Evolutionary conservation across 2,329 filamentous ascomycete species (phyloP), one percentile per base, ranked within the genome.

Genomic region (Penicillium brasilianum): DNA sequence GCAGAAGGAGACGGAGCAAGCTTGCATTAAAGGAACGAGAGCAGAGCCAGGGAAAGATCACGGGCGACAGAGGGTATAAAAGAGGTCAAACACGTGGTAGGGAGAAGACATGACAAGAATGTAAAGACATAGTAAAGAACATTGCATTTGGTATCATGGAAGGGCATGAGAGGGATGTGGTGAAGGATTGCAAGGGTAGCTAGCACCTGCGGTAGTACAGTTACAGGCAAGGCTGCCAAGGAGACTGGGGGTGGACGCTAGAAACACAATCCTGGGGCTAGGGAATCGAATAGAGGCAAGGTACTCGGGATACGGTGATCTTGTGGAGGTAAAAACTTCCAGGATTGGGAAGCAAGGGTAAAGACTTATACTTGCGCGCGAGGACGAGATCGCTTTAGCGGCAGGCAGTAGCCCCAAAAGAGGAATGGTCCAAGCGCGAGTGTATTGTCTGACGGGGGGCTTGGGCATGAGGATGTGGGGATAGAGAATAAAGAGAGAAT

Each of bases 21-120:
- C n/a, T 46, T 37, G 28, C n/a, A 46, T 55, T 43, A 25, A 14
- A 55, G 37, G 52, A 16, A 32, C 16, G n/a, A 25, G 25, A 52
- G 25, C 25, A 13, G 54, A 55, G 53, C 44, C 53, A 57, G 51
- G 49, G 37, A 43, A 43, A 57, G 52, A 43, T 58, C 49, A 36
- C 18, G 30, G 55, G 59, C 48, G 56, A 53, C 52, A 62, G 39
- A 63, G 63, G 64, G 66, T 67, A 67, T 67, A 66, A 60, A 60
- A 52, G 60, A 62, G 60, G 60, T 54, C 54, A 48, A 57, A 57
- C 36, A 46, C 3, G 9, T 37, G 22, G 22, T n/a, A 34, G 18
- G 37, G 44, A 28, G 30, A 56, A n/a, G 46, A 52, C 30, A 57
- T n/a, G 30, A 57, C 14, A 18, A 57, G 37, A 41, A 30, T 41